Conservation (phyloP, 2,329 filamentous ascomycete species). For the Hymenoscyphus occultus region DNA sequence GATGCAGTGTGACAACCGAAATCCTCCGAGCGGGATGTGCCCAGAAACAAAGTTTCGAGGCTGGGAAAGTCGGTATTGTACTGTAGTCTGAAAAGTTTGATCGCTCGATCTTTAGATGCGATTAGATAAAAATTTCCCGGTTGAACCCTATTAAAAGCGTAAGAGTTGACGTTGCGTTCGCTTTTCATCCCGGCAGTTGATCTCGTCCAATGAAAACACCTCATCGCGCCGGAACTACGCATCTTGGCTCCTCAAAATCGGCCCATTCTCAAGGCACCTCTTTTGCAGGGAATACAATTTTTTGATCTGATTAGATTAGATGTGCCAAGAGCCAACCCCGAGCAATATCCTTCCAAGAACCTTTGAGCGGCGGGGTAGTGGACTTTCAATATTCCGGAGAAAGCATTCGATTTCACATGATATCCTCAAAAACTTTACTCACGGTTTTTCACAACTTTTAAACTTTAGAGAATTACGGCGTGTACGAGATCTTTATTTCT, state of each 20-base stretch:
- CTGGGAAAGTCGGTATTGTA: neutral
- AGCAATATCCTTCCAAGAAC: neutral
- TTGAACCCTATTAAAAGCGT: neutral
- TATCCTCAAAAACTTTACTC: no score
- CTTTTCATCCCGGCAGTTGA: neutral
- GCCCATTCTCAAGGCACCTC: constrained; percentile 5
- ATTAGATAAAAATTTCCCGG: constrained; percentile 10
- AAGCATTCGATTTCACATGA: no score
- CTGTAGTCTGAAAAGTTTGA: neutral
- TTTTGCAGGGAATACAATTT: constrained; percentile 14
- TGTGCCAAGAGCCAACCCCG: neutral
- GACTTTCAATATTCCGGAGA: neutral
- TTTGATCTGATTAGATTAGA: constrained; percentile 29
- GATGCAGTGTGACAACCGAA: neutral
- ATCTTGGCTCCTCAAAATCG: constrained; percentile 6
- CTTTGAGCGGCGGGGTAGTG: neutral
- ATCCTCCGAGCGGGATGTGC: neutral
- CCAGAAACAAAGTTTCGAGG: neutral
- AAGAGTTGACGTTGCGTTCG: neutral
- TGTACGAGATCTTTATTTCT: no score
- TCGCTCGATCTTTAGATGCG: constrained; percentile 3
- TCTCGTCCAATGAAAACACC: constrained; percentile 1
- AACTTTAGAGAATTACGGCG: no score
- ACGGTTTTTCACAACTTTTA: no score
- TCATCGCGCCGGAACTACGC: neutral